A percentile compares a stretch with the other conserved stretches of the same genome.
Conservation (phyloP, 176 grass and related monocot genomes). For the Lolium multiflorum region DNA sequence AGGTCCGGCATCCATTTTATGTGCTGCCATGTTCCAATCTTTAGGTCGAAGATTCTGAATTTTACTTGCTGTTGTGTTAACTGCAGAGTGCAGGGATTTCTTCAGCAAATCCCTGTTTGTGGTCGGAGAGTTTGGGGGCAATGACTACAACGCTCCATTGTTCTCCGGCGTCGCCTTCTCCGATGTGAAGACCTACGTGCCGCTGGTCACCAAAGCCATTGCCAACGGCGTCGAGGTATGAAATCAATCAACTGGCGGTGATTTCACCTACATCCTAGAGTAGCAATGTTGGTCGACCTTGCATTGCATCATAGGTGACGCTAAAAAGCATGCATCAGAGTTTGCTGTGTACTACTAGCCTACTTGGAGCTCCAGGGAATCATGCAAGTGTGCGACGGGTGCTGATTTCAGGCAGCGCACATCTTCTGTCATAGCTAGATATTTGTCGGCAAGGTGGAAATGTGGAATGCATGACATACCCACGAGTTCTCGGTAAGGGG, state of each 20-base stretch:
- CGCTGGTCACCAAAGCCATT: constrained; percentile 65
- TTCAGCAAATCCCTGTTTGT: constrained; percentile 86
- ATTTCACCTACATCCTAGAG: background rate
- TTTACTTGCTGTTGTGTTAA: background rate
- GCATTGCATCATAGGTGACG: constrained; percentile 36
- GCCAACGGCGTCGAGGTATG: constrained; percentile 80
- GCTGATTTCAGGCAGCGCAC: background rate
- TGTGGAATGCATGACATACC: background rate
- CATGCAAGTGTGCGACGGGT: background rate
- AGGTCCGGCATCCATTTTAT: constrained; percentile 15
- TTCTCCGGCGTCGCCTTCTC: constrained; percentile 72
- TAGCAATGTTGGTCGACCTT: background rate
- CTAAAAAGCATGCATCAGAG: background rate
- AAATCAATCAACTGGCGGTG: background rate
- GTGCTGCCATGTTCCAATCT: background rate
- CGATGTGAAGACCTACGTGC: constrained; percentile 77
- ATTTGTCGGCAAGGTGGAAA: constrained; percentile 5
- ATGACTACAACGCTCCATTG: constrained; percentile 91
- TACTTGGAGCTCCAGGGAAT: background rate
- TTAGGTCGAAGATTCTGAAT: background rate
- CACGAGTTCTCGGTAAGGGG: background rate
- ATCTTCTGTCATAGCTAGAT: background rate
- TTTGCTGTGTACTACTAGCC: background rate
- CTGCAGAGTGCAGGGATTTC: constrained; percentile 88
- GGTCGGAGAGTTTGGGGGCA: constrained; percentile 92